Percentiles rank a stretch among this genome's conserved stretches.
phyloP scores from a whole-genome alignment of 1,284 basidiomycete species.

The Marasmius fiardii region DNA sequence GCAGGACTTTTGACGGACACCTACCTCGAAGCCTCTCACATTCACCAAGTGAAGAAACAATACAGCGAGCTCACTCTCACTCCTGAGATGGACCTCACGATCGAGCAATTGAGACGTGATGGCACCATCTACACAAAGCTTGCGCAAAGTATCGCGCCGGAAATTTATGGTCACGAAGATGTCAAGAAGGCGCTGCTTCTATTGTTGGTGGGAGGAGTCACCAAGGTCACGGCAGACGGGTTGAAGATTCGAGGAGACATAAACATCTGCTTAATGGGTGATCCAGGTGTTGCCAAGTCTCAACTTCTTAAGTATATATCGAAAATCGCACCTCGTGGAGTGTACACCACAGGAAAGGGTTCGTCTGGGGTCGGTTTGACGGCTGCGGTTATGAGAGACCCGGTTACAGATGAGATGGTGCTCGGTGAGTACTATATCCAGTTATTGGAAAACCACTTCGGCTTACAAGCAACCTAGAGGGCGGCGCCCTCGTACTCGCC shows the following conservation, averaged over 20 bases:
- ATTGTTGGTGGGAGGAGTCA: slow-evolving; percentile 93
- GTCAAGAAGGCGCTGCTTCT: slow-evolving; percentile 98
- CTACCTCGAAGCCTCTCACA: slow-evolving; percentile 89
- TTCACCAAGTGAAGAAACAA: slow-evolving; percentile 96
- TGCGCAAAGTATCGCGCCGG: slow-evolving; percentile 89
- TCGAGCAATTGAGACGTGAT: slow-evolving; percentile 74
- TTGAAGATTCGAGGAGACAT: slow-evolving; percentile 99
- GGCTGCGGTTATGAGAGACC: slow-evolving; percentile 98
- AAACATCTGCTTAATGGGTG: slow-evolving; percentile 98
- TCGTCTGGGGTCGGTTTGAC: slow-evolving; percentile 98
- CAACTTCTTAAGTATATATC: slow-evolving; percentile 98
- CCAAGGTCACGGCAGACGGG: slow-evolving; percentile 92
- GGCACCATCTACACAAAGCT: slow-evolving; percentile 83
- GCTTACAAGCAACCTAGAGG: slow-evolving; percentile 62
- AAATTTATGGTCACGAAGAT: slow-evolving; percentile 98
- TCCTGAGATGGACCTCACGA: slow-evolving; percentile 73
- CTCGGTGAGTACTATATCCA: slow-evolving; percentile 60
- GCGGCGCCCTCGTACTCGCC: slow-evolving; percentile 95
- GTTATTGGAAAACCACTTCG: slow-evolving; percentile 4
- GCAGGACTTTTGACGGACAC: slow-evolving; percentile 97
- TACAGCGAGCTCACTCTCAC: slow-evolving; percentile 94
- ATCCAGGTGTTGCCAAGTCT: slow-evolving; percentile 99
- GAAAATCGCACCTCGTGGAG: slow-evolving; percentile 95
- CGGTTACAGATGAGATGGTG: slow-evolving; percentile 99
- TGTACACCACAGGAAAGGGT: slow-evolving; percentile 98